These are phyloP conservation scores for Clonostachys rosea DNA, from an alignment of 2,329 filamentous ascomycete species.

Conservation along the genomic window DNA sequence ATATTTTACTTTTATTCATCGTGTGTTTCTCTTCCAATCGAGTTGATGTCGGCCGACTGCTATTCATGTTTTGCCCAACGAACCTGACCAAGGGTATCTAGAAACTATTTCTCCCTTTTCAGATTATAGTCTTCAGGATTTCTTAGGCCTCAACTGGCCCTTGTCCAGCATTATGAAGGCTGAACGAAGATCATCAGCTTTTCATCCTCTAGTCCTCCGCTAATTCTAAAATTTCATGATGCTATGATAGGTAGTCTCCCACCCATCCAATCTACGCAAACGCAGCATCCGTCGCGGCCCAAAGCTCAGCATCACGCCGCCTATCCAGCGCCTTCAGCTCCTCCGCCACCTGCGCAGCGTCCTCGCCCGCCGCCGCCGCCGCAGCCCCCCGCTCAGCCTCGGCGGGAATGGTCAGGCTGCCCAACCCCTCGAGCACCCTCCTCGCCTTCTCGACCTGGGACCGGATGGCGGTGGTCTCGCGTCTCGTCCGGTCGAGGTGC, in stretches of 20 bases:
- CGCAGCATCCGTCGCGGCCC: constrained; percentile 34
- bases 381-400: constrained; percentile 1
- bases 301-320: constrained; percentile 25
- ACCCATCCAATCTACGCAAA: constrained; percentile 22
- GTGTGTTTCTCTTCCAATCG: too few relatives aligned
- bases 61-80: too few relatives aligned
- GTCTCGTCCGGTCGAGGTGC: constrained; percentile 66
- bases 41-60: too few relatives aligned
- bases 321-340: constrained; percentile 8
- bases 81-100: too few relatives aligned
- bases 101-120: too few relatives aligned
- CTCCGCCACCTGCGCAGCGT: constrained; percentile 4
- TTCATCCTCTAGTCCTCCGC: too few relatives aligned
- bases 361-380: background rate
- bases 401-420: constrained; percentile 30
- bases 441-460: constrained; percentile 69
- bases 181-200: too few relatives aligned
- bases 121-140: too few relatives aligned
- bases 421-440: constrained; percentile 66
- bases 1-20: too few relatives aligned
- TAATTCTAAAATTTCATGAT: too few relatives aligned
- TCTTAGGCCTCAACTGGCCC: too few relatives aligned
- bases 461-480: constrained; percentile 67
- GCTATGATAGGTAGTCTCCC: background rate
- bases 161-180: too few relatives aligned